These are phyloP conservation scores for Nadsonia commutata DNA, from an alignment of 1,139 yeast species.

Conservation along the genomic window DNA sequence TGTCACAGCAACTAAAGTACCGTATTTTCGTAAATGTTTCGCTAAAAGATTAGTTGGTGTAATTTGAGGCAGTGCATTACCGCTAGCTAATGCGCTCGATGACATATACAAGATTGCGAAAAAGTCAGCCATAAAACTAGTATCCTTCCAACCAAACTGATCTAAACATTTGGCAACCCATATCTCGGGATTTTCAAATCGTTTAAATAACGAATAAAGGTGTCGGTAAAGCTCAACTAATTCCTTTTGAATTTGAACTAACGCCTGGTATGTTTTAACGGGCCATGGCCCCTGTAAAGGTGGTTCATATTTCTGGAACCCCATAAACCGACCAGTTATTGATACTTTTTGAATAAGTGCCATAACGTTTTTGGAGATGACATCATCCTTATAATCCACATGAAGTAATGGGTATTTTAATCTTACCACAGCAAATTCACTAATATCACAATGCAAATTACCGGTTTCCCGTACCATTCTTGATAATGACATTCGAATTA, in stretches of 20 bases:
- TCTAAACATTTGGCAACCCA: conserved; percentile 7
- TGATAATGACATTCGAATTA: conserved; percentile 15
- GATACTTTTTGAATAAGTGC: conserved; percentile 2
- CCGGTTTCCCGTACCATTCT: conserved; percentile 15
- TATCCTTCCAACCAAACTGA: conserved; percentile 17
- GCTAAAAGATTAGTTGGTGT: conserved; percentile 17
- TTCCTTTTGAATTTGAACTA: conserved; percentile 1
- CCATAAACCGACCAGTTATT: conserved; percentile 1
- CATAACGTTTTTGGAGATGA: conserved; percentile 10
- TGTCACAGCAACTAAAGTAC: not conserved
- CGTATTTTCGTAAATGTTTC: conserved; percentile 8
- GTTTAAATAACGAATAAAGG: conserved; percentile 1
- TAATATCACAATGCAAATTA: conserved; percentile 16
- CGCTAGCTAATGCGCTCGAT: conserved; percentile 15
- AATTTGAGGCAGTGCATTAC: conserved; percentile 17
- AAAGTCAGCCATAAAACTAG: conserved; percentile 15
- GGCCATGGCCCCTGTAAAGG: conserved; percentile 5
- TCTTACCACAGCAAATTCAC: conserved; percentile 16
- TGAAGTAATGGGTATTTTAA: conserved; percentile 13
- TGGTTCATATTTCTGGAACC: conserved; percentile 5
- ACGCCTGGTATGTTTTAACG: conserved; percentile 1
- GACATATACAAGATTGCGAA: conserved; percentile 19
- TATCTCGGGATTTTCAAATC: conserved; percentile 4
- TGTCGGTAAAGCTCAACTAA: conserved; percentile 5
- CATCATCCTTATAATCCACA: conserved; percentile 12